Evolutionary conservation across 2,329 filamentous ascomycete species (phyloP), one percentile per base, ranked within the genome.

Genomic region (Fusarium acutatum): DNA sequence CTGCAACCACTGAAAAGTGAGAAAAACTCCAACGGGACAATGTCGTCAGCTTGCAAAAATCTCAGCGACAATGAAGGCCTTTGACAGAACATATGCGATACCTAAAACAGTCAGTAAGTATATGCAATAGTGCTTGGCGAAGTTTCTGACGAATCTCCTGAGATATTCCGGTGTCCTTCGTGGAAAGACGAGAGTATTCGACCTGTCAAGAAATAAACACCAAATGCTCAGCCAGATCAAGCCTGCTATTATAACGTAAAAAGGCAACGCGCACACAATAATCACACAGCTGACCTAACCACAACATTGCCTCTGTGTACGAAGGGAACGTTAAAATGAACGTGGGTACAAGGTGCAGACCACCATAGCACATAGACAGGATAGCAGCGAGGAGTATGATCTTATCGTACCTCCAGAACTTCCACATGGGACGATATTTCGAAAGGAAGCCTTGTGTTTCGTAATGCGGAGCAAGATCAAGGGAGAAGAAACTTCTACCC

Each of bases 381-480:
- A 3, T 0, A 0, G 4, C 4, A 9, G 60, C 59, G 10, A 47
- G 9, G 4, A 30, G 1, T 22, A 2, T 4, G 0, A 10, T 40
- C 6, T 2, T 24, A 0, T n/a, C 0, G 24, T 26, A 53, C 49
- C 34, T 53, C 49, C 32, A 53, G 32, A 35, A 53, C 32, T 22
- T 53, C 49, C 49, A 52, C 2, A 37, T 5, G 7, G 4, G 38
- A 38, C 7, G 0, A 4, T 2, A 41, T 13, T 8, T 17, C 10
- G 24, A 34, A 20, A 24, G 7, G 2, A 50, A 34, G 7, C n/a
- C 32, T 35, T 24, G 17, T 3, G 49, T 35, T 26, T 35, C n/a
- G 3, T 20, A n/a, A 24, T 24, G 12, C 17, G 12, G 5, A 2
- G 24, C n/a, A 8, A 54, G 1, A 17, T 47, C 49, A 9, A 35